Evolutionary conservation across 83 land plant species (phyloP).

Genomic region (Diphasiastrum complanatum): DNA sequence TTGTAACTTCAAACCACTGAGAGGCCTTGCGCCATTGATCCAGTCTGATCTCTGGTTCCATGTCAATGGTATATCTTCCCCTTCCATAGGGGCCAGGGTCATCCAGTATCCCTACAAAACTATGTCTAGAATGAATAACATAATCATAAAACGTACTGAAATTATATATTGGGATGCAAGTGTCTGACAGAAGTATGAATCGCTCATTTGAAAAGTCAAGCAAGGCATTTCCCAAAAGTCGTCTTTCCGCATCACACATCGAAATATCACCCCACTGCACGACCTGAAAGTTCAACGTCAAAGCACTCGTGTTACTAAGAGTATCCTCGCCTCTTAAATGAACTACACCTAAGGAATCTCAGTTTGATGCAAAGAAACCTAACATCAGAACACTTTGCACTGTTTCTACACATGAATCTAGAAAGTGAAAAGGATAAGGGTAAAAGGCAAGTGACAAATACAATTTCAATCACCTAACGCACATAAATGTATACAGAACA

Average conservation of each 20-base stretch:
- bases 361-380: no score
- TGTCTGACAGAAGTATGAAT: slow-evolving; percentile 28
- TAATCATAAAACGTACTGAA: slow-evolving; percentile 17
- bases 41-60: slow-evolving; percentile 23
- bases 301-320: no score
- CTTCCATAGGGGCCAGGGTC: slow-evolving; percentile 9
- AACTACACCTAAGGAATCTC: no score
- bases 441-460: no score
- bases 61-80: slow-evolving; percentile 12
- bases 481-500: no score
- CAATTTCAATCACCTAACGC: no score
- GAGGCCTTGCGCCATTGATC: slow-evolving; percentile 29
- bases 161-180: slow-evolving; percentile 23
- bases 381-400: no score
- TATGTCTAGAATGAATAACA: slow-evolving; percentile 4
- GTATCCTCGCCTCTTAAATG: no score
- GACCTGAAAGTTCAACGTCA: no score
- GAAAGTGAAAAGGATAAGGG: no score
- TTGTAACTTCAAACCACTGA: slow-evolving; percentile 27
- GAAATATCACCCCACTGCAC: slow-evolving; percentile 25
- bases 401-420: no score
- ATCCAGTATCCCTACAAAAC: slow-evolving; percentile 16
- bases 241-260: slow-evolving; percentile 31
- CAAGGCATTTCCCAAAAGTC: slow-evolving; percentile 28
- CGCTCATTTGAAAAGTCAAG: slow-evolving; percentile 19